These are phyloP conservation scores for Rhodamnia argentea DNA, from an alignment of 345 rosid species.

Conservation along the genomic window DNA sequence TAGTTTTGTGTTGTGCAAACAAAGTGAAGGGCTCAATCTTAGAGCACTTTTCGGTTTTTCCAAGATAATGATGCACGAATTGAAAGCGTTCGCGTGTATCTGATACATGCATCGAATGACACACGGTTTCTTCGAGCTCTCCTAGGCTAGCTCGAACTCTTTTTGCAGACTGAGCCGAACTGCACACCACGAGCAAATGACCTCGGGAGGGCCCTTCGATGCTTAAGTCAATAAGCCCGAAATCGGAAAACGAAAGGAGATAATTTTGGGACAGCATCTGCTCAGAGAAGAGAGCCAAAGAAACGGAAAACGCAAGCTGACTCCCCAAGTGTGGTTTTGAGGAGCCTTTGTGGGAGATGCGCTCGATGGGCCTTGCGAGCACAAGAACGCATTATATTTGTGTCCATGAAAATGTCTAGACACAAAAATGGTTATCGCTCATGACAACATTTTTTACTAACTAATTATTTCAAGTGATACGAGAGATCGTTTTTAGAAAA, in stretches of 20 bases:
- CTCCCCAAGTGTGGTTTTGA: background rate
- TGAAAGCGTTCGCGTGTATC: background rate
- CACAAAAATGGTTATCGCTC: background rate
- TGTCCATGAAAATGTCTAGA: too few species aligned
- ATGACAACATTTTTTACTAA: background rate
- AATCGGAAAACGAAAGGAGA: background rate
- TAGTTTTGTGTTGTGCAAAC: background rate
- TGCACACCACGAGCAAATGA: background rate
- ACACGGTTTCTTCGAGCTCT: background rate
- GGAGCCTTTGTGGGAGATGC: background rate
- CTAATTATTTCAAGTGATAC: background rate
- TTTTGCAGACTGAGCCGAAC: background rate
- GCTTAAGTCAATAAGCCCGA: background rate
- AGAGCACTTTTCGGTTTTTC: background rate
- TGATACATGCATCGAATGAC: background rate
- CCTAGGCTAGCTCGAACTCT: background rate
- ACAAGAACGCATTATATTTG: background rate
- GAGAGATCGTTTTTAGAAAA: accelerated
- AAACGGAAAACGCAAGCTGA: background rate
- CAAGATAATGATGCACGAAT: background rate
- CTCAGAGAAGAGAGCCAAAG: background rate
- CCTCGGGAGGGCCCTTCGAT: background rate
- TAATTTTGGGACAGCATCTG: background rate
- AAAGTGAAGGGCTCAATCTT: background rate
- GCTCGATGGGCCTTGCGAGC: background rate